Base-by-base conservation (phyloP, 345 rosid genomes). In the Ricinus communis region DNA sequence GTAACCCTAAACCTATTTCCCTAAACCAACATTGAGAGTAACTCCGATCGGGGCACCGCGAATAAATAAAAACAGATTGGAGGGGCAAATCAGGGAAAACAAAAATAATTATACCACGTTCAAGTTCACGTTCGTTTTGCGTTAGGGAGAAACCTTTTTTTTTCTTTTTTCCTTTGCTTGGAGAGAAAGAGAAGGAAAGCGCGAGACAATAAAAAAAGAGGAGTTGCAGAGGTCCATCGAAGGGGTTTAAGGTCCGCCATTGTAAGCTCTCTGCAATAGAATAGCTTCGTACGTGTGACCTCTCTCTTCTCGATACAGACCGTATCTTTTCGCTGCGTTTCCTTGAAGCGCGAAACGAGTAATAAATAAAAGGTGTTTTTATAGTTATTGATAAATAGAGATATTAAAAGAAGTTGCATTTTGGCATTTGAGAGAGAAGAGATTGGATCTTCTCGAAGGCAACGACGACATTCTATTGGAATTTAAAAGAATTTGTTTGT, bases 91-190 rank as follows among this genome's bases (percentile, higher is more conserved):
- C 65, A 13, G 66, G 66, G 21, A 30, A 33, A n/a, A 19, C 0
- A 8, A 70, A 59, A 45, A 59, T 19, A 13, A 43, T 14, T 18
- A 56, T 18, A 36, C 21, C 21, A 4, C 21, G 36, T 22, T 71
- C 51, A 69, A 56, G 71, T 33, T 76, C 73, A 75, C 86, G 86
- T 64, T 71, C 47, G 56, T 58, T 7, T 53, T 61, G 68, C 68
- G 19, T 51, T 64, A 5, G 19, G 8, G 5, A 65, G 71, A 69
- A 71, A n/a, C 54, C 7, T 27, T 53, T 13, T 45, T n/a, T 51
- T 55, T 3, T n/a, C 30, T n/a, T n/a, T n/a, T n/a, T n/a, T n/a
- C n/a, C n/a, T n/a, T n/a, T n/a, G n/a, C n/a, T n/a, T n/a, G 27
- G 8, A 27, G 59, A 25, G 41, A 65, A 56, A 22, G 30, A 19